Conservation (phyloP, 2,329 filamentous ascomycete genomes). For the Teratosphaeria epicoccoides region DNA sequence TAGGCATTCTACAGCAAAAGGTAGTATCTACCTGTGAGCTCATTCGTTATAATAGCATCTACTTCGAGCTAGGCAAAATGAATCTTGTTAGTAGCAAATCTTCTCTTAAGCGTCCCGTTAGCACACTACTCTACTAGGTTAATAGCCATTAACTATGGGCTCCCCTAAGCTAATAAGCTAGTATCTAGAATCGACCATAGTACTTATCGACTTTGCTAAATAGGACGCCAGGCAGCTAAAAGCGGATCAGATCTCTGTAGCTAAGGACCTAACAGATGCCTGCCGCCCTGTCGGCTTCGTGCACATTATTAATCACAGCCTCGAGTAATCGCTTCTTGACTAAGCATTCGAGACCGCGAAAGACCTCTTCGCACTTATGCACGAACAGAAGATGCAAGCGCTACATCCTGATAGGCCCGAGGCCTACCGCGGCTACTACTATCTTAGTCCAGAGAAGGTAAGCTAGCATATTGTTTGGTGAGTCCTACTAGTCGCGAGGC, state of each 20-base stretch:
- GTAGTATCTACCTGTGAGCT: too few relatives aligned
- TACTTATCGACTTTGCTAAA: conserved; percentile 14
- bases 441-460: conserved; percentile 29
- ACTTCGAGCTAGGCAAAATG: too few relatives aligned
- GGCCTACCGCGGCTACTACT: conserved; percentile 32
- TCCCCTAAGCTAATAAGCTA: conserved; percentile 4
- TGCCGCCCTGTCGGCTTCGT: conserved; percentile 32
- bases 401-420: conserved; percentile 30
- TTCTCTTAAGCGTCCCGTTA: too few relatives aligned
- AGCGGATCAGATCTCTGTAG: conserved; percentile 10
- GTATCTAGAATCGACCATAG: conserved; percentile 7
- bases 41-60: too few relatives aligned
- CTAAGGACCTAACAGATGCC: conserved; percentile 28
- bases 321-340: conserved; percentile 22
- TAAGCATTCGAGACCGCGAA: conserved; percentile 21
- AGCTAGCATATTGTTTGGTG: conserved; percentile 7
- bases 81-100: too few relatives aligned
- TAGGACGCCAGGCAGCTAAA: conserved; percentile 4
- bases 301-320: conserved; percentile 31
- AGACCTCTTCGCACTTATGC: conserved; percentile 29
- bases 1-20: too few relatives aligned
- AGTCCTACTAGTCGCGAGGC: too few relatives aligned
- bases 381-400: conserved; percentile 27
- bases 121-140: too few relatives aligned
- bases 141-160: too few relatives aligned